Evolutionary conservation across 1,284 basidiomycete species (phyloP).

Genomic region (Marasmius oreades): DNA sequence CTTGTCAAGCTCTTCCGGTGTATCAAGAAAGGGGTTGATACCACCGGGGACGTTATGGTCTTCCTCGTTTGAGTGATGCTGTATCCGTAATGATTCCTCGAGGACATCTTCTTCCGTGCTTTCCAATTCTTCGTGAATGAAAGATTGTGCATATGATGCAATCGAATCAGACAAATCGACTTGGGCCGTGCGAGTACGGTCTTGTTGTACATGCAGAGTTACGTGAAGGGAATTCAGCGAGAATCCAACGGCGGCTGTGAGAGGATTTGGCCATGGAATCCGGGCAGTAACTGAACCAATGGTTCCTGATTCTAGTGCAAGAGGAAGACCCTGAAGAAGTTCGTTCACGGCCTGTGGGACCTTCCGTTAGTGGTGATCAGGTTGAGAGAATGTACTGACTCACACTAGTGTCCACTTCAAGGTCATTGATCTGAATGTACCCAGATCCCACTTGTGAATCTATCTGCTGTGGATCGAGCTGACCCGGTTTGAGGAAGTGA

Average conservation of each 20-base stretch:
- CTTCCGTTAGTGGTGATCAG: slow-evolving; percentile 2
- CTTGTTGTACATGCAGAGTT: slow-evolving; percentile 49
- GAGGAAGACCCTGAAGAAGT: slow-evolving; percentile 64
- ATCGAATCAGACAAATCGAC: slow-evolving; percentile 72
- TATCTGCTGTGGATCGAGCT: slow-evolving; percentile 83
- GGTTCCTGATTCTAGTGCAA: slow-evolving; percentile 68
- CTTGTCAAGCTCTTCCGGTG: slow-evolving; percentile 34
- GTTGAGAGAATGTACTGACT: slow-evolving; percentile 27
- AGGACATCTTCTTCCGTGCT: slow-evolving; percentile 69
- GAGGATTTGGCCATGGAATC: slow-evolving; percentile 74
- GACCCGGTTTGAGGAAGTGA: slow-evolving; percentile 82
- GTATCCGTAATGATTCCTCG: slow-evolving; percentile 62
- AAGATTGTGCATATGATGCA: slow-evolving; percentile 77
- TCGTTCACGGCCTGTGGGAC: slow-evolving; percentile 75
- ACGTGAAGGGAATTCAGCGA: slow-evolving; percentile 62
- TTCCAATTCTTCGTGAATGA: slow-evolving; percentile 79
- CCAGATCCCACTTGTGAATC: slow-evolving; percentile 92
- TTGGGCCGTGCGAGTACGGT: slow-evolving; percentile 17
- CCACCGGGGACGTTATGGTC: slow-evolving; percentile 59
- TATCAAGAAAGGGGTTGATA: slow-evolving; percentile 51
- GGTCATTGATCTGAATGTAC: slow-evolving; percentile 79
- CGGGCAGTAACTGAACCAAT: slow-evolving; percentile 73
- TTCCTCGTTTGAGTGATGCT: slow-evolving; percentile 30
- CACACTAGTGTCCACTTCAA: slow-evolving; percentile 78
- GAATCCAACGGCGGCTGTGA: slow-evolving; percentile 67